Conservation (phyloP, 2,329 filamentous ascomycete species). For the Trichophyton schoenleinii region DNA sequence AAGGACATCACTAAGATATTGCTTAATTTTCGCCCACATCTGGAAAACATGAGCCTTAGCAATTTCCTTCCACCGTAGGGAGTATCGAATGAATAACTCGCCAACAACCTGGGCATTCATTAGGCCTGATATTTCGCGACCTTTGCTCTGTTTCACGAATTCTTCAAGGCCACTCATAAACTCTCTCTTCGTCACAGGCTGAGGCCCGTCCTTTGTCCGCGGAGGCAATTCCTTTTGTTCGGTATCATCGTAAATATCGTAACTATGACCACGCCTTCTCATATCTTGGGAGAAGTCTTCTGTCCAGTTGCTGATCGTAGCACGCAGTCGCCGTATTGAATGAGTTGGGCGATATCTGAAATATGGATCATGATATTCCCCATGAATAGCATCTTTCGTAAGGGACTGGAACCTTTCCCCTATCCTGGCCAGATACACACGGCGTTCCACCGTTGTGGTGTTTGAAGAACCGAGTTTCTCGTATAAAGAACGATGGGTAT, state of each 20-base stretch:
- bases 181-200: slow-evolving; percentile 10
- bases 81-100: slow-evolving; percentile 32
- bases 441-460: slow-evolving; percentile 13
- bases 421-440: slow-evolving; percentile 15
- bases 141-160: slow-evolving; percentile 12
- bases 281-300: slow-evolving; percentile 17
- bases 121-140: slow-evolving; percentile 26
- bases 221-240: slow-evolving; percentile 5
- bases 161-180: slow-evolving; percentile 12
- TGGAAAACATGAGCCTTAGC: slow-evolving; percentile 16
- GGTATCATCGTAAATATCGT: slow-evolving; percentile 13
- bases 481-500: slow-evolving; percentile 21
- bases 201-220: slow-evolving; percentile 10
- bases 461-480: slow-evolving; percentile 18
- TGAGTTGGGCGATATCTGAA: slow-evolving; percentile 13
- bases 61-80: slow-evolving; percentile 23
- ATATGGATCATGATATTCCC: slow-evolving; percentile 17
- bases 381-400: slow-evolving; percentile 16
- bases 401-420: slow-evolving; percentile 15
- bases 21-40: slow-evolving; percentile 14
- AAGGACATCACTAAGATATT: slow-evolving; percentile 14
- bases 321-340: slow-evolving; percentile 15
- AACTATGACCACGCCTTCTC: slow-evolving; percentile 15
- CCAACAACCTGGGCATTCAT: slow-evolving; percentile 30
- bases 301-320: slow-evolving; percentile 15